Evolutionary conservation across 352 stramenopile species (phyloP).

Genomic region (Elongisporangium anandrum): DNA sequence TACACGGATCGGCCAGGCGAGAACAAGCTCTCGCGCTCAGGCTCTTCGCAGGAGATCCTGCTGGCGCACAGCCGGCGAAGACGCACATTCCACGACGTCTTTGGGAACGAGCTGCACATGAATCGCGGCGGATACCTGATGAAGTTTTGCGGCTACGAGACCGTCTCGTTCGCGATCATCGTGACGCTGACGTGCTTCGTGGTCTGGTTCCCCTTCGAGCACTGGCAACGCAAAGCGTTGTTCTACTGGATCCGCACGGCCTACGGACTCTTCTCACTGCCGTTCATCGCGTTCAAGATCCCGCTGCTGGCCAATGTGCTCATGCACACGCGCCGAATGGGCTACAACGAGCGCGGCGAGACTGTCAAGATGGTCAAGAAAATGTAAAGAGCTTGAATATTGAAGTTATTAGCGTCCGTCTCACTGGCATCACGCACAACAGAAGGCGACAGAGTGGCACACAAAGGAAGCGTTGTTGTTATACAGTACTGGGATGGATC

Average conservation of each 20-base stretch:
- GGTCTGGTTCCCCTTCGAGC: conserved; percentile 60
- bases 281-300: conserved; percentile 88
- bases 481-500: neutral
- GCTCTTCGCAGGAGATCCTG: conserved; percentile 24
- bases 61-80: neutral
- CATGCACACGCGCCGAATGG: conserved; percentile 81
- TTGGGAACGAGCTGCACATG: conserved; percentile 77
- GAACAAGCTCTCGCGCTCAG: conserved; percentile 40
- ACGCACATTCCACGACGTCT: conserved; percentile 66
- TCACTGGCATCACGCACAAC: too few species aligned
- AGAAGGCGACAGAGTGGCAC: neutral
- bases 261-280: conserved; percentile 83
- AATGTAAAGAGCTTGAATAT: conserved; percentile 10
- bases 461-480: conserved; percentile 1
- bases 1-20: conserved; percentile 72
- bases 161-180: conserved; percentile 70
- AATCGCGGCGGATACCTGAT: conserved; percentile 82
- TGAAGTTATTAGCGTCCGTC: too few species aligned
- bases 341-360: conserved; percentile 78
- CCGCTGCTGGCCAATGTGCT: conserved; percentile 77
- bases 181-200: conserved; percentile 55
- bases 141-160: conserved; percentile 86
- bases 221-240: conserved; percentile 74
- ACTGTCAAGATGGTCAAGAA: conserved; percentile 58
- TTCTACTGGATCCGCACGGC: conserved; percentile 87